Conservation (phyloP, 106 monocot genomes). For the Triglochin maritima region DNA sequence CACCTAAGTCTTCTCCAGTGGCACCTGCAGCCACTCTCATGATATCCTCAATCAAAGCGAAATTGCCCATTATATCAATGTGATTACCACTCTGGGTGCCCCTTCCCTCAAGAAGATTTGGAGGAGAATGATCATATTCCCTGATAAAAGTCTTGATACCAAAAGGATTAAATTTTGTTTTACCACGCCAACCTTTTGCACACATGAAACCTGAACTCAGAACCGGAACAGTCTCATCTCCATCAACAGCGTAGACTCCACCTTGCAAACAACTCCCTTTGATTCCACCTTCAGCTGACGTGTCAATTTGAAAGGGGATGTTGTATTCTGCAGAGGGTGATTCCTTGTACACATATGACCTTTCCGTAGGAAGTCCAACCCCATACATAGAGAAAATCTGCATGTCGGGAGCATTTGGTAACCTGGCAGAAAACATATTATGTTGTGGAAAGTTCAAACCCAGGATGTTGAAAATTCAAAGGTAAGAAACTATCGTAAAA, state of each 20-base stretch:
- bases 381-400: constrained; percentile 98
- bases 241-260: constrained; percentile 64
- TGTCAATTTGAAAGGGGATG: constrained; percentile 91
- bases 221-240: constrained; percentile 97
- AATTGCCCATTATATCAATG: constrained; percentile 99
- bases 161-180: constrained; percentile 83
- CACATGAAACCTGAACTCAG: constrained; percentile 93
- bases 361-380: constrained; percentile 91
- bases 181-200: constrained; percentile 93
- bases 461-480: too few species aligned
- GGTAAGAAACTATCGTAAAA: too few species aligned
- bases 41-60: constrained; percentile 89
- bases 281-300: constrained; percentile 54
- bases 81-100: constrained; percentile 97
- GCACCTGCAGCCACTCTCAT: constrained; percentile 93
- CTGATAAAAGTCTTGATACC: constrained; percentile 74
- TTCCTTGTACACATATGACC: constrained; percentile 91
- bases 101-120: constrained; percentile 78
- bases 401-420: constrained; percentile 96
- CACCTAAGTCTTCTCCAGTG: constrained; percentile 80
- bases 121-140: constrained; percentile 87
- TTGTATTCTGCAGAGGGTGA: constrained; percentile 62
- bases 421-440: constrained; percentile 27
- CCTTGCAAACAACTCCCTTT: constrained; percentile 56
- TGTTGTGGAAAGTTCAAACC: background rate